These are phyloP conservation scores for Amaranthus hypochondriacus DNA, from an alignment of 148 eudicot genomes.

Conservation along the genomic window DNA sequence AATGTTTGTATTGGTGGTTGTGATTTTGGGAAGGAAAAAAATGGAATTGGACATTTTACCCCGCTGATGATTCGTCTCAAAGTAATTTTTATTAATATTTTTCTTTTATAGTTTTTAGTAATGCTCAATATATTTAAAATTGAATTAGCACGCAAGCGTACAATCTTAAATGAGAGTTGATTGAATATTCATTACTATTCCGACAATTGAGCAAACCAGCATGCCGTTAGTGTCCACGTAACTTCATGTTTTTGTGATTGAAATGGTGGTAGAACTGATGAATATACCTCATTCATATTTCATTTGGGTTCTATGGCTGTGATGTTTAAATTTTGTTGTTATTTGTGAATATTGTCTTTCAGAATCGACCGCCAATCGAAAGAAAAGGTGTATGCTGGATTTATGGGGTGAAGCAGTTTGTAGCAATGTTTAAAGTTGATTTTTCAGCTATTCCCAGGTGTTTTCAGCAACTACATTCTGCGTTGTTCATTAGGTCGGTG, in stretches of 20 bases:
- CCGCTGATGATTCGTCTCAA: too few relatives aligned
- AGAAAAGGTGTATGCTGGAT: constrained; percentile 50
- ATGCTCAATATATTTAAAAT: not conserved
- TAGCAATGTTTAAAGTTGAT: constrained; percentile 49
- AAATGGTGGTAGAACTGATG: not conserved
- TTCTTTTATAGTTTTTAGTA: not conserved
- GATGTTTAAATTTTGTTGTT: not conserved
- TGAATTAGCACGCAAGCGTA: not conserved
- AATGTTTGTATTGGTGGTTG: too few relatives aligned
- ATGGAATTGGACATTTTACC: too few relatives aligned
- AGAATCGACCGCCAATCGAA: constrained; percentile 31
- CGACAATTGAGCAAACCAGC: too few relatives aligned
- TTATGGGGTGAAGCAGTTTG: constrained; percentile 35
- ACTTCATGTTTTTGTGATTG: not conserved
- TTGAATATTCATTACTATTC: too few relatives aligned
- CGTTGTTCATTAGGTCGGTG: constrained; percentile 41
- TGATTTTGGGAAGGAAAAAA: not conserved
- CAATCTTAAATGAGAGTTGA: too few relatives aligned
- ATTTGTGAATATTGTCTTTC: constrained; percentile 20
- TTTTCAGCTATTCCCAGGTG: constrained; percentile 51
- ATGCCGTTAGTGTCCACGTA: not conserved
- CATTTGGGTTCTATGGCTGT: not conserved
- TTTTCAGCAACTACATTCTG: constrained; percentile 49
- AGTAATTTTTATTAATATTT: not conserved
- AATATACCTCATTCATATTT: not conserved